Percentiles rank a stretch among this genome's conserved stretches.
These are phyloP conservation scores for Colletotrichum lupini DNA, from an alignment of 2,329 filamentous ascomycete genomes.

Conservation along the genomic window DNA sequence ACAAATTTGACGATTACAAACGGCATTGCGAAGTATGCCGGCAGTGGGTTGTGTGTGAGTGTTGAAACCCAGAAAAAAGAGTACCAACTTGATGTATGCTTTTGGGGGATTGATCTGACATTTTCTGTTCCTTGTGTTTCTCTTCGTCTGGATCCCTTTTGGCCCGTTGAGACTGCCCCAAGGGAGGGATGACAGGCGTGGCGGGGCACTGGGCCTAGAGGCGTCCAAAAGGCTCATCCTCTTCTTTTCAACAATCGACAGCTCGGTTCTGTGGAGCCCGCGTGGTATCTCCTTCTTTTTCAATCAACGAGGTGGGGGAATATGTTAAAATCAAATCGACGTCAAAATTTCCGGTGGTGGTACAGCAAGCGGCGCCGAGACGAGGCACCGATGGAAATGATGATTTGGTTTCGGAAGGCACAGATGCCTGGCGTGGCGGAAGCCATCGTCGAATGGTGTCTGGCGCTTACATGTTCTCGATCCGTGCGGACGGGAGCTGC, in stretches of 20 bases:
- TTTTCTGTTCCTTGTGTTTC: slow-evolving; percentile 22
- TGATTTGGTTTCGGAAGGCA: slow-evolving; percentile 7
- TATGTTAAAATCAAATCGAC: slow-evolving; percentile 33
- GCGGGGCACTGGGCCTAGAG: not conserved
- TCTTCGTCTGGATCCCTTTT: not conserved
- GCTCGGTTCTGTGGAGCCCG: slow-evolving; percentile 44
- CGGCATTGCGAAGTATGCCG: not conserved
- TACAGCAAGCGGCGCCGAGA: slow-evolving; percentile 26
- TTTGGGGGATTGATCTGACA: slow-evolving; percentile 15
- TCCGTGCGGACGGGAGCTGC: slow-evolving; percentile 69
- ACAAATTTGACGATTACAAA: slow-evolving; percentile 9
- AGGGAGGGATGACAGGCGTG: not conserved
- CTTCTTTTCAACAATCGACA: slow-evolving; percentile 25
- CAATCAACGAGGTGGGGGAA: slow-evolving; percentile 26
- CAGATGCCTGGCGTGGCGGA: not conserved
- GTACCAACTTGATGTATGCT: slow-evolving; percentile 26
- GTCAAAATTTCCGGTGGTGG: slow-evolving; percentile 13
- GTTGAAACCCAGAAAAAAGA: slow-evolving; percentile 17
- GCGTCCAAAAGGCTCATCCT: not conserved
- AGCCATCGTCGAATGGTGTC: not conserved
- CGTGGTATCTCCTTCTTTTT: slow-evolving; percentile 44
- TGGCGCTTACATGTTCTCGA: slow-evolving; percentile 62
- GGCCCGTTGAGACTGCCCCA: not conserved
- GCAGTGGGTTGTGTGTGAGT: not conserved
- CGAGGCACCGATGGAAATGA: not conserved